Evolutionary conservation across 2,329 filamentous ascomycete species (phyloP).

Genomic region (Penicillium sp.): DNA sequence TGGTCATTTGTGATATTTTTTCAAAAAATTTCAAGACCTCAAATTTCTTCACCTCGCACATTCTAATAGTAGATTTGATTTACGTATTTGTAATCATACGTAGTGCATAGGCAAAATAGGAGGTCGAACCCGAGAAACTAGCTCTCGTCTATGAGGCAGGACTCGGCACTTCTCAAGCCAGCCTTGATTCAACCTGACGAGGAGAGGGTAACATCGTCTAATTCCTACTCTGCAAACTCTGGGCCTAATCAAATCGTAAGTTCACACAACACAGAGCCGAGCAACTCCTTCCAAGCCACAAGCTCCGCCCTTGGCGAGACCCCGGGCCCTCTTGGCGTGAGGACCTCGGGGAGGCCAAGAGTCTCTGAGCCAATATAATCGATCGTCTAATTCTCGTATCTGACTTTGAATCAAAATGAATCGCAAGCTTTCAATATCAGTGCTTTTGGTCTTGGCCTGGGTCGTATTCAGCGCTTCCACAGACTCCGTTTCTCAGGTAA

Average conservation of each 20-base stretch:
- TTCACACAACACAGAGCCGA: not conserved
- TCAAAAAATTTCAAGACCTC: not conserved
- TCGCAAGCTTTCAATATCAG: not conserved
- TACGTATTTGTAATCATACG: not conserved
- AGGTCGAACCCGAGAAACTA: not conserved
- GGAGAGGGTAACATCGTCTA: not conserved
- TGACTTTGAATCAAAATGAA: not conserved
- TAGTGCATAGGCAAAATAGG: not conserved
- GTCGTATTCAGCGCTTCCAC: not conserved
- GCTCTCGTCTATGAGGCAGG: not conserved
- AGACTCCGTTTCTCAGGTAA: not conserved
- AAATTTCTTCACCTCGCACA: not conserved
- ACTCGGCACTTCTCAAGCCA: not conserved
- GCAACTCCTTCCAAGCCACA: not conserved
- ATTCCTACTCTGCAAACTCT: not conserved
- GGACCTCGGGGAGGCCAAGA: constrained; percentile 2
- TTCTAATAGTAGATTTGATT: not conserved
- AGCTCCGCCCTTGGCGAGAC: not conserved
- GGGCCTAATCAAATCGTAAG: not conserved
- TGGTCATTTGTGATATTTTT: too few relatives aligned
- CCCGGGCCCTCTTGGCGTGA: not conserved
- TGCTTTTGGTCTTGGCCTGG: not conserved
- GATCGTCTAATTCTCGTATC: not conserved
- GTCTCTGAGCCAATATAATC: not conserved
- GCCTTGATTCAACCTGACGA: not conserved